Evolutionary conservation across 176 grass and related monocot species (phyloP), one percentile per base, ranked within the genome.

Genomic region (Pharus latifolius): DNA sequence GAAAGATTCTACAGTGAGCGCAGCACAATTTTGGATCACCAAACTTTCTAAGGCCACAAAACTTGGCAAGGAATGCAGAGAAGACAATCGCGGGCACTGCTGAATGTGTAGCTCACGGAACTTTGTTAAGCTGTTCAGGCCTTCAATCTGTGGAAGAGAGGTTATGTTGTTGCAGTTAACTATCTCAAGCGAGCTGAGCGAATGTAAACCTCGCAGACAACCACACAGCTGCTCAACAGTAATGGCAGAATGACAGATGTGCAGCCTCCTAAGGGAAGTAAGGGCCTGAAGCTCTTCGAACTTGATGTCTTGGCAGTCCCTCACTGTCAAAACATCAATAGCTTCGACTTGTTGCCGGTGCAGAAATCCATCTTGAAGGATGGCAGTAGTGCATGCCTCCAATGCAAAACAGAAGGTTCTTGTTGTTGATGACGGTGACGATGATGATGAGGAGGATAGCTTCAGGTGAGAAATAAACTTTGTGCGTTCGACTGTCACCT

Each of bases 1-100:
- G 66, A 90, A 81, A 63, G 87, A 90, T 78, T 22, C 61, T 4
- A 52, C 5, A 3, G 81, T 84, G 62, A 90, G 3, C 59, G 40
- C 69, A 15, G 77, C 47, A 45, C 87, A 90, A 28, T 60, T 69
- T 48, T 90, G 78, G 2, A 90, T 65, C 25, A 37, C 50, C 27
- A 82, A 17, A 31, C 47, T 82, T 58, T 85, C 26, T n/a, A 90
- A 52, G 34, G 60, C 35, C 14, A 4, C 73, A 37, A 85, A 72
- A 74, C 27, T 23, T 29, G 60, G 35, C 56, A 90, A 42, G 1
- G 56, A 74, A 33, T 34, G 65, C 1, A 89, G 71, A 15, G 52
- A 81, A 48, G 27, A 71, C 49, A 85, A 60, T 23, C 62, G n/a
- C 19, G 69, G 25, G 52, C 87, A 90, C 15, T 65, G 72, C 43